Evolutionary conservation across 768 basidiomycete species (phyloP), one percentile per base, ranked within the genome.

Genomic region (Boletus sensibilis): DNA sequence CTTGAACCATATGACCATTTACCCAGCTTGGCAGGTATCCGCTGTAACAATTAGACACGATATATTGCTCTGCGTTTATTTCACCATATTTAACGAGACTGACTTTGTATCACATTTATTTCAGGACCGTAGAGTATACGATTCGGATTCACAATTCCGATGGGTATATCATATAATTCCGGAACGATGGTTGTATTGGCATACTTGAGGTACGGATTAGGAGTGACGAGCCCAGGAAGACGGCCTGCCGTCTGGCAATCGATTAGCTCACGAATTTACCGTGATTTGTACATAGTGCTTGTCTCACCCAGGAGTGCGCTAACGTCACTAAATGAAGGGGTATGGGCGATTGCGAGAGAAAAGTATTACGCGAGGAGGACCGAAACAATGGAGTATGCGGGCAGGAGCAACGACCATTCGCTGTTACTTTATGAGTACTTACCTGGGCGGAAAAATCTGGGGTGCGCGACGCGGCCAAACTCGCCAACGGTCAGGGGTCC

Each of bases 361-460:
- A 87, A 86, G 67, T 94, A 94, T 7, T 94, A 94, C 7, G 90
- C 87, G 57, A 89, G 78, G 50, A 94, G 79, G 50, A 85, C 81
- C 11, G 86, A 60, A 48, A 93, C 74, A 50, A 90, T 75, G 12
- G 87, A 80, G 75, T 87, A 94, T 5, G 93, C 82, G 27, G 93
- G 93, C 18, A 94, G 64, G 20, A 94, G 81, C 27, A 94, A 63
- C 27, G 90, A 82, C 92, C 93, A 94, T 77, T 94, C 91, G 20
- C 92, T 94, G 59, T 27, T 18, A n/a, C 47, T 16, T 29, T 29
- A 34, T 54, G 45, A 56, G 50, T 53, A 9, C 60, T 55, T 37
- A 60, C 64, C 56, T 59, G 20, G 39, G 9, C 12, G 12, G 8
- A 18, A 35, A 40, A 50, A 23, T 44, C 16, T 53, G 21, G 50